phyloP scores from a whole-genome alignment of 352 stramenopile species.

The Phytophthora hibernalis region DNA sequence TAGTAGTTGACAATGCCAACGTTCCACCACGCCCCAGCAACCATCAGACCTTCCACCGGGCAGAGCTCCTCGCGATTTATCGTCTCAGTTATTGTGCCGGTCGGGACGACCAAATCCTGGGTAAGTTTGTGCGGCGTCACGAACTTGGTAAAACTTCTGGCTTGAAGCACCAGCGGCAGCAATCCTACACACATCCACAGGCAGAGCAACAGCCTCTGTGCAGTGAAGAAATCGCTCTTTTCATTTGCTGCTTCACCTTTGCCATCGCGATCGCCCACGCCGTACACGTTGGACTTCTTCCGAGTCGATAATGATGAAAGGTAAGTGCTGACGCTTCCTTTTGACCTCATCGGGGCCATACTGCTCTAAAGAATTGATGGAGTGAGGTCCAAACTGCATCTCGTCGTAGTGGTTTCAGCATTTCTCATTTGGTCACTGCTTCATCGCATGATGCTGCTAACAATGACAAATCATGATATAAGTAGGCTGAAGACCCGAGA shows the following conservation, averaged over 20 bases:
- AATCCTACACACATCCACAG: neutral
- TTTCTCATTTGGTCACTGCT: neutral
- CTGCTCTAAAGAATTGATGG: neutral
- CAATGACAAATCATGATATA: too few relatives aligned
- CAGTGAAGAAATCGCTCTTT: neutral
- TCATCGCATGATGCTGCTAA: neutral
- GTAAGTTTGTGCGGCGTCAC: neutral
- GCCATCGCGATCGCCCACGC: neutral
- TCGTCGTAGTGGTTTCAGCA: neutral
- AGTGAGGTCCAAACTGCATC: neutral
- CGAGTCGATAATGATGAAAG: neutral
- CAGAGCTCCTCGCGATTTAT: constrained; percentile 1
- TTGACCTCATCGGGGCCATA: neutral
- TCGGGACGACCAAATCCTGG: neutral
- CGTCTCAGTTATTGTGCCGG: neutral
- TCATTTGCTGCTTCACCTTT: neutral
- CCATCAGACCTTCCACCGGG: constrained; percentile 5
- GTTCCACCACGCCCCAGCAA: constrained; percentile 17
- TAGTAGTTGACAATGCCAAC: constrained; percentile 7
- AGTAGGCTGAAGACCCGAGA: too few relatives aligned
- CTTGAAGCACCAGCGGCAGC: neutral
- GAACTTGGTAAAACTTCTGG: neutral
- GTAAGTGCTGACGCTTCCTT: neutral
- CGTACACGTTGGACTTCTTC: neutral
- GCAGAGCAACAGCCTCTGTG: neutral